Conservation (phyloP, 257 asterid genomes). For the Lycium barbarum region DNA sequence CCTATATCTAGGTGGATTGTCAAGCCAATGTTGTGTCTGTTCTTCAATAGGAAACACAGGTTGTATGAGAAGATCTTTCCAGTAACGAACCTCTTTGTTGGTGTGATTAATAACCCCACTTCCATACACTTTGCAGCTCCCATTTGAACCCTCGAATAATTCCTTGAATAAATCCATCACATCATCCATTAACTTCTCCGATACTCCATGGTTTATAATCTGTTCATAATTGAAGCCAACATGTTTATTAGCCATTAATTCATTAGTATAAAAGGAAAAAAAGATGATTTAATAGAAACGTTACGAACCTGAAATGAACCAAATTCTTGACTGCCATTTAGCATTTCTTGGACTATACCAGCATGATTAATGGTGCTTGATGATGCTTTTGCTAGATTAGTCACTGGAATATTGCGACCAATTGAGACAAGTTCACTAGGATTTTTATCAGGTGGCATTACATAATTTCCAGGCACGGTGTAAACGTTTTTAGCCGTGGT, state of each 20-base stretch:
- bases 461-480: not conserved
- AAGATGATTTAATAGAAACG: not conserved
- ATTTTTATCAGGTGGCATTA: conserved; percentile 11
- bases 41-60: conserved; percentile 62
- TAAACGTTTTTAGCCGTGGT: not conserved
- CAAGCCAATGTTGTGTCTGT: conserved; percentile 56
- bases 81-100: conserved; percentile 53
- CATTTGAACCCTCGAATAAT: conserved; percentile 43
- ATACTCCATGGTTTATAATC: conserved; percentile 69
- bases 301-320: conserved; percentile 15
- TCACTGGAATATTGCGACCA: not conserved
- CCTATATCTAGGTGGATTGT: conserved; percentile 60
- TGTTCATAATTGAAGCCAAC: conserved; percentile 15
- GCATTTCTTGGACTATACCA: not conserved
- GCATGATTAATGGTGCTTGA: conserved; percentile 15
- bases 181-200: conserved; percentile 49
- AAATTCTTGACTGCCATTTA: conserved; percentile 12
- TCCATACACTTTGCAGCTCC: conserved; percentile 56
- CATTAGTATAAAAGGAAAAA: not conserved
- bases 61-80: conserved; percentile 75
- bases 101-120: conserved; percentile 56
- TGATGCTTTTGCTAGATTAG: not conserved
- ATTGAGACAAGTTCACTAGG: conserved; percentile 11
- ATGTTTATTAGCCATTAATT: not conserved
- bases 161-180: conserved; percentile 53